A percentile compares a stretch with the other conserved stretches of the same genome.
Conservation (phyloP, 106 monocot genomes). For the Dendrobium chrysotoxum region DNA sequence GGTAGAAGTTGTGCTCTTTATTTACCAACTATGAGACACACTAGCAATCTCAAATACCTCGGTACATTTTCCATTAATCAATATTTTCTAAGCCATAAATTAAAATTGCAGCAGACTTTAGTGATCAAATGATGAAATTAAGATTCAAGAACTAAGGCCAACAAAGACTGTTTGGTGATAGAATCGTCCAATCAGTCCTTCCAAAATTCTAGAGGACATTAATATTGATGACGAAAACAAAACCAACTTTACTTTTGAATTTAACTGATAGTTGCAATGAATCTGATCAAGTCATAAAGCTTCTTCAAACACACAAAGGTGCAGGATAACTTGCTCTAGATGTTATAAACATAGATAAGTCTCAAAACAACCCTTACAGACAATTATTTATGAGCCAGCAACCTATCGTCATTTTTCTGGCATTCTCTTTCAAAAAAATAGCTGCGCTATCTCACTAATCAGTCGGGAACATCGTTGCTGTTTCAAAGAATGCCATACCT, state of each 20-base stretch:
- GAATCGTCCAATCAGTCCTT: background rate
- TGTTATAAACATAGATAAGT: background rate
- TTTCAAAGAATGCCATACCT: background rate
- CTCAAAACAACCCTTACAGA: background rate
- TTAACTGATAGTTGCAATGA: background rate
- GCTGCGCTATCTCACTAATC: background rate
- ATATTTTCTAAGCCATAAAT: background rate
- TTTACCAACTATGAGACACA: background rate
- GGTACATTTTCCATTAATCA: background rate
- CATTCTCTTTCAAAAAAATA: background rate
- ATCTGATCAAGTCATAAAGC: background rate
- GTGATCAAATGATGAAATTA: too few species aligned
- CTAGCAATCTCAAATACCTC: background rate
- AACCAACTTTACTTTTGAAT: background rate
- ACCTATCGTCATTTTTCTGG: background rate
- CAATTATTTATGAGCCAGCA: background rate
- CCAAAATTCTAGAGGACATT: background rate
- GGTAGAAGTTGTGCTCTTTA: background rate
- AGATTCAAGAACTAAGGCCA: background rate
- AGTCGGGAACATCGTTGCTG: background rate
- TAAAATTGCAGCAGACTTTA: background rate
- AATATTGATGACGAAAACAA: background rate
- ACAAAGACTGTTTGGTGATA: background rate
- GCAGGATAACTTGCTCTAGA: background rate
- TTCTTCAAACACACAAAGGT: background rate